A percentile compares a stretch with the other conserved stretches of the same genome.
Evolutionary conservation across 2,329 filamentous ascomycete species (phyloP).

Genomic region (Aspergillus brasiliensis): DNA sequence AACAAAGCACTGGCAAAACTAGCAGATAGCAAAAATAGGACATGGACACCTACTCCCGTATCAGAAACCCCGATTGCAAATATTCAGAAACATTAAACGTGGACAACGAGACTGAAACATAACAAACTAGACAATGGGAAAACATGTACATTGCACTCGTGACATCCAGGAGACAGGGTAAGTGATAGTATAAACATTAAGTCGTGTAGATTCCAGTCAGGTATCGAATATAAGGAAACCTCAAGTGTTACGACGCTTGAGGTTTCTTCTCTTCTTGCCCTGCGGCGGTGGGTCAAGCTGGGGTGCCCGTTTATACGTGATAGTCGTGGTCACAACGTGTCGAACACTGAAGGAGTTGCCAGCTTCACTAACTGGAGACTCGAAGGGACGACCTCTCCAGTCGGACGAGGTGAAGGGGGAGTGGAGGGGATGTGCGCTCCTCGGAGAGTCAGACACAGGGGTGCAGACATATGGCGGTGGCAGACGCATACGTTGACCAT

Average conservation of each 20-base stretch:
- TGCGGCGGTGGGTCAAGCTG: slow-evolving; percentile 81
- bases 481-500: slow-evolving; percentile 68
- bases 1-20: too few relatives aligned
- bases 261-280: slow-evolving; percentile 78
- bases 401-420: slow-evolving; percentile 65
- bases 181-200: too few relatives aligned
- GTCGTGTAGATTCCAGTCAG: too few relatives aligned
- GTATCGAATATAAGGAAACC: too few relatives aligned
- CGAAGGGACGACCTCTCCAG: slow-evolving; percentile 69
- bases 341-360: slow-evolving; percentile 69
- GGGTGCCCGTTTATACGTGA: slow-evolving; percentile 74
- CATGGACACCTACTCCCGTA: too few relatives aligned
- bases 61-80: too few relatives aligned
- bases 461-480: slow-evolving; percentile 75
- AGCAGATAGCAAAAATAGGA: too few relatives aligned
- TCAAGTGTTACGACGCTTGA: background rate
- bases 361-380: slow-evolving; percentile 57
- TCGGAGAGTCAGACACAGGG: slow-evolving; percentile 66
- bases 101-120: too few relatives aligned
- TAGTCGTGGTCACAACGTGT: slow-evolving; percentile 87
- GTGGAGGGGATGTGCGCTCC: slow-evolving; percentile 41
- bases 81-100: too few relatives aligned
- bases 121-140: too few relatives aligned
- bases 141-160: too few relatives aligned
- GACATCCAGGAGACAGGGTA: too few relatives aligned